These are phyloP conservation scores for Chalciporus piperatus DNA, from an alignment of 768 basidiomycete species.

Conservation along the genomic window DNA sequence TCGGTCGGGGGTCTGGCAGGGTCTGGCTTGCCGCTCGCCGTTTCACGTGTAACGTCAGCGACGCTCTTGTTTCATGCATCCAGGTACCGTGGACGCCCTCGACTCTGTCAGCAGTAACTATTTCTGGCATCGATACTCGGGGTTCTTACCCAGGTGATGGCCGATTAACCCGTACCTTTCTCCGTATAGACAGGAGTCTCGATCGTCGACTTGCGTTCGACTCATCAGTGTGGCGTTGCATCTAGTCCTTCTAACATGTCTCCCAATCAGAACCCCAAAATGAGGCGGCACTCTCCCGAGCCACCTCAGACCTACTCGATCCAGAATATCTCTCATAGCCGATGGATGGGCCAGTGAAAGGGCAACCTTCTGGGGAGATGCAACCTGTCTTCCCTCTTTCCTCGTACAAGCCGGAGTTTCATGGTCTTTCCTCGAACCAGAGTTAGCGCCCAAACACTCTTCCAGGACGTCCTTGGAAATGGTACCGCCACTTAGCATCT, in stretches of 20 bases:
- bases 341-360: neutral
- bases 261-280: slow-evolving; percentile 9
- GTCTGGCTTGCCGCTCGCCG: slow-evolving; percentile 11
- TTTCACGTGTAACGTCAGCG: slow-evolving; percentile 30
- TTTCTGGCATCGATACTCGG: slow-evolving; percentile 1
- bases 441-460: no score
- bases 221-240: slow-evolving; percentile 1
- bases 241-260: slow-evolving; percentile 7
- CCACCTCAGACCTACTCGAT: no score
- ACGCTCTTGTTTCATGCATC: neutral
- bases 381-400: no score
- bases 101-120: neutral
- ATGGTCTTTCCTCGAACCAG: no score
- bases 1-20: neutral
- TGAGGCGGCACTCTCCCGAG: no score
- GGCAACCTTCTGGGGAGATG: no score
- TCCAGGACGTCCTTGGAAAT: slow-evolving; percentile 20
- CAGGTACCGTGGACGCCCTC: neutral
- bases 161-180: neutral
- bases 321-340: neutral
- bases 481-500: neutral
- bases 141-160: neutral
- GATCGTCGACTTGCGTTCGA: no score
- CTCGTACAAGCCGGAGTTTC: no score
- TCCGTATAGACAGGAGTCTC: neutral